Percentiles rank a stretch among this genome's conserved stretches.
Conservation (phyloP, 1,284 basidiomycete species). For the Kalmanozyma brasiliensis region DNA sequence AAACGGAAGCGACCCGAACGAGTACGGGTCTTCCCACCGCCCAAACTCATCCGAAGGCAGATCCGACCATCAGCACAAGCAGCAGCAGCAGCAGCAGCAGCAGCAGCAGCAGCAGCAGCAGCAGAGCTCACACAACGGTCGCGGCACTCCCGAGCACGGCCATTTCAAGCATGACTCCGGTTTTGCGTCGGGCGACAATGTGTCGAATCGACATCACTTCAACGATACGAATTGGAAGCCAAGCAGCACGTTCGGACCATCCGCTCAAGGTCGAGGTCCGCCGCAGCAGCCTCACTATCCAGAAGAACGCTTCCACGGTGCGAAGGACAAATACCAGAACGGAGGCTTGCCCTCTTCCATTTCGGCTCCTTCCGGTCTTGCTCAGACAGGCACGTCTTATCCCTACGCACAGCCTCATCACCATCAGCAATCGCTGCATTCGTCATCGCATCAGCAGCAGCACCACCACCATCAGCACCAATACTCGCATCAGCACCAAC, state of each 20-base stretch:
- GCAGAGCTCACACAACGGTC: conserved; percentile 21
- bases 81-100: conserved; percentile 4
- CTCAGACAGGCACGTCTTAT: conserved; percentile 24
- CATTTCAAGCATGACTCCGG: conserved; percentile 24
- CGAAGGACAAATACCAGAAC: conserved; percentile 20
- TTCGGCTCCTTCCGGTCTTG: conserved; percentile 40
- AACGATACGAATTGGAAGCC: conserved; percentile 21
- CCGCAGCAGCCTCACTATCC: conserved; percentile 15
- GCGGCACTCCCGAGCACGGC: conserved; percentile 23
- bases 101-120: conserved; percentile 6
- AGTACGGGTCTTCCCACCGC: conserved; percentile 12
- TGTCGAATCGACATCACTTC: conserved; percentile 18
- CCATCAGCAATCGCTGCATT: conserved; percentile 21
- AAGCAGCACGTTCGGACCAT: conserved; percentile 15
- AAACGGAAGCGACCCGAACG: conserved; percentile 28
- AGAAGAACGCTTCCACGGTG: conserved; percentile 35
- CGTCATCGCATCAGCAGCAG: conserved; percentile 12
- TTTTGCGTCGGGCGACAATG: conserved; percentile 11
- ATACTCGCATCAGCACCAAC: conserved; percentile 15
- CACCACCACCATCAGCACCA: conserved; percentile 12
- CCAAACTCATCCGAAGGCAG: conserved; percentile 23
- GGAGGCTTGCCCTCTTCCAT: conserved; percentile 30
- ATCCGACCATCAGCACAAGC: conserved; percentile 21
- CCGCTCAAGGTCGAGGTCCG: conserved; percentile 6
- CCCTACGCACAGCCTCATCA: conserved; percentile 22